Base-by-base conservation (phyloP, 2,329 filamentous ascomycete species). In the Colletotrichum somersetense region DNA sequence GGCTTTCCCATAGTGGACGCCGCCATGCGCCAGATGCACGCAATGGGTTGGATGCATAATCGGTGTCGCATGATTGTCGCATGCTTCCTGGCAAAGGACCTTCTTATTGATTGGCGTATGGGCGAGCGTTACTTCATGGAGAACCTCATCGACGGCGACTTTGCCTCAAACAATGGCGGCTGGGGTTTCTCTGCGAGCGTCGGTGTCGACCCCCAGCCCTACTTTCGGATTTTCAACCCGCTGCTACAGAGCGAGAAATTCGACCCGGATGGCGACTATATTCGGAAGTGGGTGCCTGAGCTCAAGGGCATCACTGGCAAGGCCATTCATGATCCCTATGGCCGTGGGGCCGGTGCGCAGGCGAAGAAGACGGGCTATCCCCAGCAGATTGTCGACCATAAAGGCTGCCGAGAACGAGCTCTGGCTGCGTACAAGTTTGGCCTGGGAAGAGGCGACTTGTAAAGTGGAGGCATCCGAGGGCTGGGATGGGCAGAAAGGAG, bases 191-290 rank as follows among this genome's bases (percentile, higher is more conserved):
- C 86, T 33, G 90, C 91, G 5, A 89, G 87, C 23, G 91, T 91
- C 0, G 92, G 93, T 1, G 93, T 95, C 8, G 94, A 97, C 80
- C 93, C 94, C 1, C 93, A 97, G 81, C 94, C 95, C 0, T 97
- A 97, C 79, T 97, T 97, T 74, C 88, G 94, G 8, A 93, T 97
- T 63, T 97, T 97, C 82, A 97, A 97, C 77, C 95, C 95, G 0
- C 79, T 94, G 56, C 82, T 93, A 23, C 95, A 97, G 83, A 94
- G 92, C 76, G 93, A 96, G 85, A 95, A 92, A 81, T 97, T 97
- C 76, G 95, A 97, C 78, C 84, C 88, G 0, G 85, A 92, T 0
- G 95, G 94, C 0, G 89, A 90, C 20, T 97, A 96, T 79, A 97
- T 97, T 67, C 87, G 92, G 48, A 89, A 89, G 71, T 97, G 94